These are phyloP conservation scores for Corymbia maculata DNA, from an alignment of 345 rosid species.

Conservation along the genomic window DNA sequence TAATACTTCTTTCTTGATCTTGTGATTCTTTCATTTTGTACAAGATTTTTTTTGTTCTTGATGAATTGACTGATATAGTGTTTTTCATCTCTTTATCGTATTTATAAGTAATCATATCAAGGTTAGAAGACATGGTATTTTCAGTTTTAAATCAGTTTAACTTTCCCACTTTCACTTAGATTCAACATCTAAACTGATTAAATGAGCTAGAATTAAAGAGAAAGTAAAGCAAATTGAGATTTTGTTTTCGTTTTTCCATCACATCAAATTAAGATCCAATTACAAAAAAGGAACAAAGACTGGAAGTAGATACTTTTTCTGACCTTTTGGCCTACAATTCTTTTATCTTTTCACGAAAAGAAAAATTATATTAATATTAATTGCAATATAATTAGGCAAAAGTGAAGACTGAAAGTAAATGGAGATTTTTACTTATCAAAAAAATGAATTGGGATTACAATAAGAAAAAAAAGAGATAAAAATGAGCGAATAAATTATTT, in stretches of 20 bases:
- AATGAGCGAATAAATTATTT: not conserved
- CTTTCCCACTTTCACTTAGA: fast-evolving
- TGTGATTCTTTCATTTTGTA: not conserved
- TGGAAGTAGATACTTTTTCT: not conserved
- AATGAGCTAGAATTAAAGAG: not conserved
- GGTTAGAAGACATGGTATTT: not conserved
- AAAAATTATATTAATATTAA: not conserved
- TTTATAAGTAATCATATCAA: not conserved
- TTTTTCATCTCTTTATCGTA: not conserved
- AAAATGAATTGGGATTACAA: not conserved
- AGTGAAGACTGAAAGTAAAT: not conserved
- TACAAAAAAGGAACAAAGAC: not conserved
- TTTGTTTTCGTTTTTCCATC: not conserved
- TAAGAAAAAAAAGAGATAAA: not conserved
- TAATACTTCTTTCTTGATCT: not conserved
- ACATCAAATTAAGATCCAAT: not conserved
- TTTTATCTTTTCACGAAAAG: fast-evolving
- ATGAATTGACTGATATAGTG: no score
- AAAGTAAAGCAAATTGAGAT: not conserved
- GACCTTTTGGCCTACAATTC: fast-evolving
- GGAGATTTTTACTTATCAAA: not conserved
- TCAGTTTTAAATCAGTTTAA: fast-evolving
- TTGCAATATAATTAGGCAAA: not conserved
- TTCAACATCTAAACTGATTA: not conserved
- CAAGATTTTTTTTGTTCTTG: not conserved